Percentiles rank a stretch among this genome's conserved stretches.
These are phyloP conservation scores for Lasiodiplodia sp. DNA, from an alignment of 2,329 filamentous ascomycete genomes.

Conservation along the genomic window DNA sequence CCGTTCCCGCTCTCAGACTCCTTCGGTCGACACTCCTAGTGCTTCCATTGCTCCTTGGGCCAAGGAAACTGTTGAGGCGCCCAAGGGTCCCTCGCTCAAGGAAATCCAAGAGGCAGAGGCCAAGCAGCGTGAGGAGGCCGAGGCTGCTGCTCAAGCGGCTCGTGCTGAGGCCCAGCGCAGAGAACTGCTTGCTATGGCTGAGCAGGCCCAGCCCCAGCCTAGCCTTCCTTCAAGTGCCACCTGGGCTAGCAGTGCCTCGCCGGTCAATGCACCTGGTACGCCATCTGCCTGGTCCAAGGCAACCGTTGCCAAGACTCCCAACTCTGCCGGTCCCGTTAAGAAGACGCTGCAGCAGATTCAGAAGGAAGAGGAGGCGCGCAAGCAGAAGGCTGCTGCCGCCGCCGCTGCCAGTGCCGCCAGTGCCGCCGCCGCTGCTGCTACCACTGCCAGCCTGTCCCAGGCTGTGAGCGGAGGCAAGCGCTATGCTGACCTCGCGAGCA, in stretches of 20 bases:
- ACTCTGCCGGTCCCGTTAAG: slow-evolving; percentile 61
- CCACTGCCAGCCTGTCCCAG: slow-evolving; percentile 36
- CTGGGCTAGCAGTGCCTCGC: slow-evolving; percentile 80
- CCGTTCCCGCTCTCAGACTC: slow-evolving; percentile 80
- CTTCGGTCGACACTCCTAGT: slow-evolving; percentile 67
- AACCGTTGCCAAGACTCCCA: slow-evolving; percentile 55
- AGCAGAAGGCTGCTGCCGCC: slow-evolving; percentile 72
- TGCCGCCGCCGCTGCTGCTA: slow-evolving; percentile 53
- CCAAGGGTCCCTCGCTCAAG: slow-evolving; percentile 89
- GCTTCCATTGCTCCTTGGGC: slow-evolving; percentile 93
- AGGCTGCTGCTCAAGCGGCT: slow-evolving; percentile 79
- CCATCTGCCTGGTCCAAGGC: slow-evolving; percentile 70
- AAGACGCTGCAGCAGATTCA: slow-evolving; percentile 97
- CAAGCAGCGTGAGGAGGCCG: slow-evolving; percentile 86
- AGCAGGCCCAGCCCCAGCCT: slow-evolving; percentile 67
- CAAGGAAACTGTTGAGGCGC: slow-evolving; percentile 74
- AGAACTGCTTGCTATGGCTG: slow-evolving; percentile 72
- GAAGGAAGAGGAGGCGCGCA: slow-evolving; percentile 90
- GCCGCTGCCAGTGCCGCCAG: slow-evolving; percentile 54
- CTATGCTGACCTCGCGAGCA: slow-evolving; percentile 92
- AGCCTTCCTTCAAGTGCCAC: slow-evolving; percentile 88
- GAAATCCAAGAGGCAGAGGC: slow-evolving; percentile 97
- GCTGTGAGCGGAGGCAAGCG: slow-evolving; percentile 71
- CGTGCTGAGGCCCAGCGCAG: slow-evolving; percentile 82
- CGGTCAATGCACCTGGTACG: slow-evolving; percentile 64